Conservation (phyloP, 176 grass and related monocot genomes). For the Avena atlantica region DNA sequence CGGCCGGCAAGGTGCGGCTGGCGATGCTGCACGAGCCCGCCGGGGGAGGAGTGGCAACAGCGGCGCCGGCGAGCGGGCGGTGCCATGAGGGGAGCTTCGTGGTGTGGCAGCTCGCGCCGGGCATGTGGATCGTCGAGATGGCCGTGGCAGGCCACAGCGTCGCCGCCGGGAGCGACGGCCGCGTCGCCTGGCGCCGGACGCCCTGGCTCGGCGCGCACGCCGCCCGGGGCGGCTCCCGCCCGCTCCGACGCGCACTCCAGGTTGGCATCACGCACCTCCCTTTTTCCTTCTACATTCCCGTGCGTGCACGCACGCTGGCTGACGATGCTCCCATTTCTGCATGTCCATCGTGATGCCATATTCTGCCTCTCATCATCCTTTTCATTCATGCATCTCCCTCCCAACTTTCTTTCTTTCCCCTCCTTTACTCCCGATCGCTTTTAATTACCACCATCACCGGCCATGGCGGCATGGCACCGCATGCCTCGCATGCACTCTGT, state of each 20-base stretch:
- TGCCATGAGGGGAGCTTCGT: constrained; percentile 86
- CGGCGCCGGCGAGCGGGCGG: constrained; percentile 14
- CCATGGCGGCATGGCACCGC: constrained; percentile 41
- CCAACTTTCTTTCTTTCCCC: not conserved
- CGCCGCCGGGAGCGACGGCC: constrained; percentile 88
- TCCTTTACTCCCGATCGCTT: constrained; percentile 28
- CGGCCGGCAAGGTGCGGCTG: constrained; percentile 67
- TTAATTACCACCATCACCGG: constrained; percentile 23
- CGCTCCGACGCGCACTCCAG: constrained; percentile 91
- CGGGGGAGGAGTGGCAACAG: not conserved
- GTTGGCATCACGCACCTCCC: constrained; percentile 45
- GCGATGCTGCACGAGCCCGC: constrained; percentile 61
- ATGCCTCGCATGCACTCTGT: constrained; percentile 47
- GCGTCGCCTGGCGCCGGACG: constrained; percentile 91
- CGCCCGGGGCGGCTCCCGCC: constrained; percentile 76
- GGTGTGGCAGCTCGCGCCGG: constrained; percentile 86
- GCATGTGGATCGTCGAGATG: constrained; percentile 95
- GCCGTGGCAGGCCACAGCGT: constrained; percentile 78
- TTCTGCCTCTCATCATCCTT: not conserved
- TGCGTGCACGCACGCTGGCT: not conserved
- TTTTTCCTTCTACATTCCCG: not conserved
- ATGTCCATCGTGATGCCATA: constrained; percentile 40
- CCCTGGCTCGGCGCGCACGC: constrained; percentile 95
- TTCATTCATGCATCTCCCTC: not conserved
- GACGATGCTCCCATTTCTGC: constrained; percentile 4